These are phyloP conservation scores for Castanospermum australe DNA, from an alignment of 306 rosid species.

Conservation along the genomic window DNA sequence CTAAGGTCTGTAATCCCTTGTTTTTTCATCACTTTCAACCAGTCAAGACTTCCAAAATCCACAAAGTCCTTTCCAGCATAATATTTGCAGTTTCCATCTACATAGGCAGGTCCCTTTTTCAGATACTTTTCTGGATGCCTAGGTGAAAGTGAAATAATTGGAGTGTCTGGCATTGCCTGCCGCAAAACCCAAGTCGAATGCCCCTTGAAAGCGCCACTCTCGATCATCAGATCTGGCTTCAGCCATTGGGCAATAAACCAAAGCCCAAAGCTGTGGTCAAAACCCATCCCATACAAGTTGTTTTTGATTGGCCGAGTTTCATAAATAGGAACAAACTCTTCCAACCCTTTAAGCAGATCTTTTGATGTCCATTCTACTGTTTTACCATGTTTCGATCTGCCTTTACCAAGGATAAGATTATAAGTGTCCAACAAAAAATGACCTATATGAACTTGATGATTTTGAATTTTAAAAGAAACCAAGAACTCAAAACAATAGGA, in stretches of 20 bases:
- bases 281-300: conserved; percentile 96
- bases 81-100: conserved; percentile 91
- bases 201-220: conserved; percentile 99
- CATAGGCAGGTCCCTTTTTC: conserved; percentile 94
- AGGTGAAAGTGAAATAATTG: conserved; percentile 80
- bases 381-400: conserved; percentile 99
- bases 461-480: conserved; percentile 17
- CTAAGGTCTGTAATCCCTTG: conserved; percentile 67
- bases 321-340: conserved; percentile 87
- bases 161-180: conserved; percentile 86
- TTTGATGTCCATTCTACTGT: conserved; percentile 93
- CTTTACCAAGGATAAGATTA: conserved; percentile 84
- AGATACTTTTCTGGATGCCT: conserved; percentile 97
- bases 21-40: conserved; percentile 68
- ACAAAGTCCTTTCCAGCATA: conserved; percentile 92
- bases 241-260: conserved; percentile 94
- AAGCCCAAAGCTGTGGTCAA: conserved; percentile 99
- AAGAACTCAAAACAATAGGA: conserved; percentile 16
- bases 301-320: conserved; percentile 90
- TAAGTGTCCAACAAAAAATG: conserved; percentile 54
- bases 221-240: conserved; percentile 92
- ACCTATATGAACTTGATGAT: neutral
- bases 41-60: conserved; percentile 89
- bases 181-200: conserved; percentile 99
- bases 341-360: conserved; percentile 84